A percentile compares a stretch with the other conserved stretches of the same genome.
These are phyloP conservation scores for Lachnellula hyalina DNA, from an alignment of 2,329 filamentous ascomycete species.

Conservation along the genomic window DNA sequence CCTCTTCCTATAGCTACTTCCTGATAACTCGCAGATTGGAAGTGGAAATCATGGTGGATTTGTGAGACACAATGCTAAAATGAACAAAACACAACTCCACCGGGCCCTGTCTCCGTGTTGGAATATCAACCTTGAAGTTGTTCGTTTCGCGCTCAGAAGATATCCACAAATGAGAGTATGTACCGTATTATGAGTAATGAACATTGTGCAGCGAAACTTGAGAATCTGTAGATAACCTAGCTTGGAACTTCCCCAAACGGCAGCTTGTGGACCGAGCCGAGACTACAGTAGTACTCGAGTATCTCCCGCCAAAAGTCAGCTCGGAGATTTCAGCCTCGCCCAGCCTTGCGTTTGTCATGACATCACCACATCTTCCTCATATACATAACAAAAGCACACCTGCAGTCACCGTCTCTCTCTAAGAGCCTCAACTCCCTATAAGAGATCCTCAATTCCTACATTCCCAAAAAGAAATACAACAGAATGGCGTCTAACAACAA, in stretches of 20 bases:
- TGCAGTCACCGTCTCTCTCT: background rate
- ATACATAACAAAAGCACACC: background rate
- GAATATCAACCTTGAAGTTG: too few species aligned
- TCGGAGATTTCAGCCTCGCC: background rate
- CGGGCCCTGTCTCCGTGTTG: too few species aligned
- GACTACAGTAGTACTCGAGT: too few species aligned
- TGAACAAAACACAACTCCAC: too few species aligned
- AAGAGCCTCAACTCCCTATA: too few species aligned
- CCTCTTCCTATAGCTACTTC: conserved; percentile 25
- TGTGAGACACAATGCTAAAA: too few species aligned
- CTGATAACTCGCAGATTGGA: background rate
- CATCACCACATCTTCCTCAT: background rate
- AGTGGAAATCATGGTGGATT: too few species aligned
- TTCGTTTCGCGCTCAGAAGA: too few species aligned
- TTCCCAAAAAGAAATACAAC: background rate
- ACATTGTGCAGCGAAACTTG: background rate
- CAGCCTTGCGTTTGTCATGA: background rate
- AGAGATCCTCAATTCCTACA: background rate
- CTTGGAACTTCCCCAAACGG: too few species aligned
- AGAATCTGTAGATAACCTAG: too few species aligned
- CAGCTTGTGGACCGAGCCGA: background rate
- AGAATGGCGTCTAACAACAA: conserved; percentile 20
- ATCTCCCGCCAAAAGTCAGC: background rate
- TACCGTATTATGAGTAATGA: background rate
- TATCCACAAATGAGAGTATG: too few species aligned